These are phyloP conservation scores for Thuidium tamariscinum DNA, from an alignment of 225 moss, liverwort and hornwort species.

Conservation along the genomic window DNA sequence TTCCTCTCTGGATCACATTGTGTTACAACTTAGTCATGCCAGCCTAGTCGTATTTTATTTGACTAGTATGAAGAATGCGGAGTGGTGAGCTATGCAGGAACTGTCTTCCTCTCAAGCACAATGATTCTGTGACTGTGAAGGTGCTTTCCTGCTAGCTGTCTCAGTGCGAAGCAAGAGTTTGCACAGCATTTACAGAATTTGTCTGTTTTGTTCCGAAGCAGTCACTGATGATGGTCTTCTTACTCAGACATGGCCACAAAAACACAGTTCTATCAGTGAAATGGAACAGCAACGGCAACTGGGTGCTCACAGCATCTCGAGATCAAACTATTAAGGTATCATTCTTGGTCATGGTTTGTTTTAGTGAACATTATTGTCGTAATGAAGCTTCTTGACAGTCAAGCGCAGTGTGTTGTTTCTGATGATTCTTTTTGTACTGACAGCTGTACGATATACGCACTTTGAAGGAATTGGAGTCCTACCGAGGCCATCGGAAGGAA, in stretches of 20 bases:
- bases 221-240: slow-evolving; percentile 1
- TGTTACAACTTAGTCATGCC: not conserved
- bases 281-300: slow-evolving; percentile 99
- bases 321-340: slow-evolving; percentile 96
- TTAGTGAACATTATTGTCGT: not conserved
- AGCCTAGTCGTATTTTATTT: not conserved
- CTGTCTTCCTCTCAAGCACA: not conserved
- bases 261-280: slow-evolving; percentile 95
- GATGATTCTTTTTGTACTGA: slow-evolving; percentile 3
- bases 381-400: not conserved
- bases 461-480: slow-evolving; percentile 89
- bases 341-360: not conserved
- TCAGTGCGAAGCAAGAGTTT: not conserved
- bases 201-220: not conserved
- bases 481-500: slow-evolving; percentile 96
- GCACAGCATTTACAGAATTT: not conserved
- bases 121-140: not conserved
- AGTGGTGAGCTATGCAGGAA: not conserved
- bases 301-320: slow-evolving; percentile 92
- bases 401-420: not conserved
- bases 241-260: slow-evolving; percentile 88
- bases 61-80: not conserved
- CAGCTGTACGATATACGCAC: slow-evolving; percentile 97
- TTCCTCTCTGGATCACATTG: not conserved
- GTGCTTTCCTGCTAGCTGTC: not conserved